Conservation (phyloP, 2,329 filamentous ascomycete species). For the Arachnomyces sp. region DNA sequence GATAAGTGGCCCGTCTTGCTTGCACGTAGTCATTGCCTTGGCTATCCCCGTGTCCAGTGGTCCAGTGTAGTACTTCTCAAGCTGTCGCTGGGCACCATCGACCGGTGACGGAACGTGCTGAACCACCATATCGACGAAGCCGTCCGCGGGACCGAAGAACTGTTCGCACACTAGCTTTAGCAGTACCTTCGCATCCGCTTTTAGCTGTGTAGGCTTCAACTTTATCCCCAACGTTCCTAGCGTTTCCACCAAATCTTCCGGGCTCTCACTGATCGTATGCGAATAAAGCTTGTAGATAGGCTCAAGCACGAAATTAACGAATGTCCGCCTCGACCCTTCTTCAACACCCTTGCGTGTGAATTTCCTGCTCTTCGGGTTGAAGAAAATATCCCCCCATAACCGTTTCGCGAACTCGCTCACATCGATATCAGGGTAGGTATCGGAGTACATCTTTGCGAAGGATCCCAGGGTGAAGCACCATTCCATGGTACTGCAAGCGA, state of each 20-base stretch:
- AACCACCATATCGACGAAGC: conserved; percentile 93
- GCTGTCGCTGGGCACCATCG: conserved; percentile 64
- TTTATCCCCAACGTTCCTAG: conserved; percentile 70
- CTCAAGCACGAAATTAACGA: conserved; percentile 90
- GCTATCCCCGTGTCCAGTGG: conserved; percentile 75
- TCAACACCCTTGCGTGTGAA: conserved; percentile 85
- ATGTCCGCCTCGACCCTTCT: conserved; percentile 70
- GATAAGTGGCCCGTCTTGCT: conserved; percentile 85
- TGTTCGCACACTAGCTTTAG: conserved; percentile 85
- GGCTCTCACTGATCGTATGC: conserved; percentile 84
- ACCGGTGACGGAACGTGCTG: conserved; percentile 81
- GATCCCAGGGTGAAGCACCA: conserved; percentile 95
- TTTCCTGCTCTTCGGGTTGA: conserved; percentile 79
- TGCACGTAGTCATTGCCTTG: conserved; percentile 68
- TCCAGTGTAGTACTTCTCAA: conserved; percentile 87
- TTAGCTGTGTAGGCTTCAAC: conserved; percentile 88
- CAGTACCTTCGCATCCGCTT: conserved; percentile 78
- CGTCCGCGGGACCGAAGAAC: conserved; percentile 83
- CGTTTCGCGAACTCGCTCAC: conserved; percentile 72
- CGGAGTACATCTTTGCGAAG: conserved; percentile 93
- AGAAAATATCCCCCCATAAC: conserved; percentile 95
- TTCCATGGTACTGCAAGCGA: conserved; percentile 84
- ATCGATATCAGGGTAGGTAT: conserved; percentile 76
- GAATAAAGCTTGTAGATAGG: conserved; percentile 97
- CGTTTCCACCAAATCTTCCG: conserved; percentile 72